A percentile compares a stretch with the other conserved stretches of the same genome.
These are phyloP conservation scores for Durotheca rogersii DNA, from an alignment of 495 filamentous ascomycete genomes.

Conservation along the genomic window DNA sequence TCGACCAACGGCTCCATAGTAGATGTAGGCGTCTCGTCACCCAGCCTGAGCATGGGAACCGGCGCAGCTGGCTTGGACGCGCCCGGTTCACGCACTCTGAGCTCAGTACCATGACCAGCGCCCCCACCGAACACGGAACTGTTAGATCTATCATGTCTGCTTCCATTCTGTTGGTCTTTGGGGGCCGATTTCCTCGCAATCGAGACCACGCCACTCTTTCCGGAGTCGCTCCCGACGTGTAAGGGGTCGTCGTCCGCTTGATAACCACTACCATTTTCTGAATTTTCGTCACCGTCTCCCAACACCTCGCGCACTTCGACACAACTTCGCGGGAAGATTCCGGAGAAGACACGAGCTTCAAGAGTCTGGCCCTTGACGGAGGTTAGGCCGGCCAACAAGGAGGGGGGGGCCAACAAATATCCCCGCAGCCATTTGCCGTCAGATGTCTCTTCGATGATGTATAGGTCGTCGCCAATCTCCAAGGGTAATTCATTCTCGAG, in stretches of 20 bases:
- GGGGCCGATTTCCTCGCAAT: slow-evolving; percentile 33
- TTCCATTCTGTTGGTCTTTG: slow-evolving; percentile 25
- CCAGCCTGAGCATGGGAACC: slow-evolving; percentile 95
- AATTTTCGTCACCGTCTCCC: slow-evolving; percentile 56
- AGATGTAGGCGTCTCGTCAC: slow-evolving; percentile 91
- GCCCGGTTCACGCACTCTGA: slow-evolving; percentile 52
- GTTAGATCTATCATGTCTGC: slow-evolving; percentile 28
- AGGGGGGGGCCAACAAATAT: slow-evolving; percentile 92
- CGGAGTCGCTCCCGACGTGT: slow-evolving; percentile 44
- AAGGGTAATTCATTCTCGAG: slow-evolving; percentile 91
- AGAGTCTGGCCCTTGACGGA: slow-evolving; percentile 89
- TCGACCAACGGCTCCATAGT: slow-evolving; percentile 89
- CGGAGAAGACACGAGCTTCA: slow-evolving; percentile 92
- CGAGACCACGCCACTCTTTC: slow-evolving; percentile 46
- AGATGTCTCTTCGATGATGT: slow-evolving; percentile 92
- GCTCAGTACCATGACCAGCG: slow-evolving; percentile 1
- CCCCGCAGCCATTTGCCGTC: slow-evolving; percentile 91
- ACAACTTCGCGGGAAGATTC: slow-evolving; percentile 91
- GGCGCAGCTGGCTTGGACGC: slow-evolving; percentile 81
- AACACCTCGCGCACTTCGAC: slow-evolving; percentile 78
- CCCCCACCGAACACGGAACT: slow-evolving; percentile 21
- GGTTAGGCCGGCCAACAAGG: slow-evolving; percentile 86
- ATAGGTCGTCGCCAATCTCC: slow-evolving; percentile 95
- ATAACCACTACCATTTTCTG: slow-evolving; percentile 42
- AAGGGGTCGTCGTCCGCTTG: slow-evolving; percentile 31